Base-by-base conservation (phyloP, 225 moss, liverwort and hornwort species). In the Antitrichia curtipendula region DNA sequence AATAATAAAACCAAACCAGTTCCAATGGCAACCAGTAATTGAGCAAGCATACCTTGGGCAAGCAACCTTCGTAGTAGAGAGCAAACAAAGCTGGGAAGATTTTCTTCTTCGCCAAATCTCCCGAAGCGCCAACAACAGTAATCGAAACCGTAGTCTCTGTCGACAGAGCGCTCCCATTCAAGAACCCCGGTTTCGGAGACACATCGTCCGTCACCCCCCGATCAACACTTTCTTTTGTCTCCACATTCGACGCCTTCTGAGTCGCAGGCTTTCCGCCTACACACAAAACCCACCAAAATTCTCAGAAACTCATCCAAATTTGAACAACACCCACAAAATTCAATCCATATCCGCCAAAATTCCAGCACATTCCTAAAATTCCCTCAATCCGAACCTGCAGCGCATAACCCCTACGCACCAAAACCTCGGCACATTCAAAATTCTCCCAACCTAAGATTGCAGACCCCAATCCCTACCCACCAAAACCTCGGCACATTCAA, bases 21-120 rank as follows among this genome's bases (percentile, higher is more conserved):
- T 79, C 58, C 58, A 58, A 28, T 58, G 79, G 20, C 41, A 41
- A 79, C 38, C 56, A 27, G 56, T 19, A 13, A 80, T 77, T 63
- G 52, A 65, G 75, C 78, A 85, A 54, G 82, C 82, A 85, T 40
- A 97, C 97, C 97, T 97, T 94, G 34, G 96, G 97, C 75, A 98
- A 90, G 87, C 96, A 98, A 36, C 97, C 96, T 90, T 98, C 96
- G 54, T 98, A 98, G 88, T 82, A 98, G n/a, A 98, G 90, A 34
- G 97, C 97, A 85, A 98, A 98, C 89, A 98, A 90, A 71, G 97
- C 97, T 6, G 97, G 97, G 32, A 98, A 98, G n/a, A 96, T 98
- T 91, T 98, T 98, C 90, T 98, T 98, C 93, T 98, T 98, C 11
- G 97, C 97, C 90, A 98, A 84, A 74, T 98, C 97, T 31, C 96